A percentile compares a stretch with the other conserved stretches of the same genome.
These are phyloP conservation scores for Vaccinium darrowii DNA, from an alignment of 148 eudicot species.

Conservation along the genomic window DNA sequence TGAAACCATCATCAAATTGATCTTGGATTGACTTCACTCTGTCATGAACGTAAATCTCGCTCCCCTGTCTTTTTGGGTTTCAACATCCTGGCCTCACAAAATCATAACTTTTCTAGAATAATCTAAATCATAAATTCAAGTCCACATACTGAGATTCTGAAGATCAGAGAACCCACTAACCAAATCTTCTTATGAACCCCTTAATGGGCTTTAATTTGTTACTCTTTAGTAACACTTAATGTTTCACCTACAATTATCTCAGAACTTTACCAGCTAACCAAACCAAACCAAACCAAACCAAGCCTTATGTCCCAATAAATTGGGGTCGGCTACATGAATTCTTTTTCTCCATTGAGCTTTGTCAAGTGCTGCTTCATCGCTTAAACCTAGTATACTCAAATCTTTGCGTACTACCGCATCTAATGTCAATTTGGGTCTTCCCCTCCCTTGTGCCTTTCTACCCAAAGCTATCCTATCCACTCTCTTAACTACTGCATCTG, in stretches of 20 bases:
- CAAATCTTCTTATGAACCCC: conserved; percentile 4
- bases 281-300: too few species aligned
- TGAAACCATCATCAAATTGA: conserved; percentile 85
- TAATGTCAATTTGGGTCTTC: too few species aligned
- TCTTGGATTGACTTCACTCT: conserved; percentile 63
- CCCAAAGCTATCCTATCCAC: too few species aligned
- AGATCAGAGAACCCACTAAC: conserved; percentile 18
- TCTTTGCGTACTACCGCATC: too few species aligned
- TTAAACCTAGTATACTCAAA: too few species aligned
- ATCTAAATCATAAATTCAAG: conserved; percentile 19
- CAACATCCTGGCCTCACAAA: conserved; percentile 32
- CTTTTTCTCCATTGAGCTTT: too few species aligned
- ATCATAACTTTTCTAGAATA: conserved; percentile 7
- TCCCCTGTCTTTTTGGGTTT: conserved; percentile 66
- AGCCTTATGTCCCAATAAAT: too few species aligned
- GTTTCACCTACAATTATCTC: not conserved
- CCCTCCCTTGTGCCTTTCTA: too few species aligned
- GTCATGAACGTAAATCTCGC: conserved; percentile 85
- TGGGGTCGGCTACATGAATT: too few species aligned
- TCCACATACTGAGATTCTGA: conserved; percentile 13
- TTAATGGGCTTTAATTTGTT: not conserved
- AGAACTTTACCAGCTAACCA: not conserved
- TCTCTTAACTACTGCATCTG: too few species aligned
- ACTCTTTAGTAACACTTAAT: not conserved
- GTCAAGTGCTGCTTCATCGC: too few species aligned